Percentiles rank a stretch among this genome's conserved stretches.
These are phyloP conservation scores for Viola pubescens DNA, from an alignment of 441 rosid genomes.

Conservation along the genomic window DNA sequence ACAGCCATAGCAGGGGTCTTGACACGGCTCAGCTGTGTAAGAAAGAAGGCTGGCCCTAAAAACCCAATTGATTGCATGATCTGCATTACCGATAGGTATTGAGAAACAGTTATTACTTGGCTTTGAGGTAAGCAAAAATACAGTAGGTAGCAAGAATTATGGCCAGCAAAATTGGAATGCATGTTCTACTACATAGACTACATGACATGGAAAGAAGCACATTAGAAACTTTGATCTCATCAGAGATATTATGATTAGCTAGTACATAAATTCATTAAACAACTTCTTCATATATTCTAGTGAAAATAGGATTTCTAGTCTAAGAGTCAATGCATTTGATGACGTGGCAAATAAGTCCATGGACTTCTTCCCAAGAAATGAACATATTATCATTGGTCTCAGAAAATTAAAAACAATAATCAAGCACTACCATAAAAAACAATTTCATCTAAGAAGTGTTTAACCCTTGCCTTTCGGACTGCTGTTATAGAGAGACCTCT, in stretches of 20 bases:
- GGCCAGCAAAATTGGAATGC: constrained; percentile 1
- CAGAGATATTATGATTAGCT: not conserved
- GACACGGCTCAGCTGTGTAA: constrained; percentile 77
- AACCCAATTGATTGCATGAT: constrained; percentile 98
- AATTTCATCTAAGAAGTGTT: constrained; percentile 13
- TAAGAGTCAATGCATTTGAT: not conserved
- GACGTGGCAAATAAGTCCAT: not conserved
- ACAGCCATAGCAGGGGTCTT: constrained; percentile 94
- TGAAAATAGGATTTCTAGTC: no score
- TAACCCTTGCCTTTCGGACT: constrained; percentile 79
- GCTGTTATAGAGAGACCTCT: constrained; percentile 80
- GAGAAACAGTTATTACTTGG: constrained; percentile 13
- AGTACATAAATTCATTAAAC: not conserved
- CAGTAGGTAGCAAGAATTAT: not conserved
- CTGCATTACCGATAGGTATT: constrained; percentile 36
- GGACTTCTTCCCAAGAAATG: not conserved
- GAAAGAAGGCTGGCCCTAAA: constrained; percentile 92
- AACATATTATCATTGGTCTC: not conserved
- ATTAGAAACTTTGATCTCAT: no score
- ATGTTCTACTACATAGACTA: not conserved
- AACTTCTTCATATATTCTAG: no score
- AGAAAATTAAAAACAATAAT: not conserved
- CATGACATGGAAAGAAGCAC: no score
- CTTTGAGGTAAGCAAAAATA: not conserved
- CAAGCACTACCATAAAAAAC: not conserved